Conservation (phyloP, 495 filamentous ascomycete species). For the Chaetomium fimeti region DNA sequence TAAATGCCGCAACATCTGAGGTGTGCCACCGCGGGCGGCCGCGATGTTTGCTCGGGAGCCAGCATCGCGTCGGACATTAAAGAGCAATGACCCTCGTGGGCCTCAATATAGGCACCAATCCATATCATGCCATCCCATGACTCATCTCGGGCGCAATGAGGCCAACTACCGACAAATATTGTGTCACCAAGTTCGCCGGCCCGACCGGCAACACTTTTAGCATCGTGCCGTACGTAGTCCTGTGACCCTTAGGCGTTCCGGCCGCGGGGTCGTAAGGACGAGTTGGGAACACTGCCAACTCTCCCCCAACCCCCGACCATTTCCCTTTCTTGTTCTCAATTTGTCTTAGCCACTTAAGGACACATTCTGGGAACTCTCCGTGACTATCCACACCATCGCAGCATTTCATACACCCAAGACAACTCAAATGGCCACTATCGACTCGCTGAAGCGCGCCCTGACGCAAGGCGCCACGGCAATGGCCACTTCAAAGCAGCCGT, state of each 20-base stretch:
- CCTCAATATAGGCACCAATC: too few relatives aligned
- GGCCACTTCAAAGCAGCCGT: slow-evolving; percentile 38
- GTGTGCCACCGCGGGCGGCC: too few relatives aligned
- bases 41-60: too few relatives aligned
- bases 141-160: background rate
- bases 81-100: background rate
- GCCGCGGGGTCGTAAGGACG: too few relatives aligned
- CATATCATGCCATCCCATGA: background rate
- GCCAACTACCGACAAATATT: background rate
- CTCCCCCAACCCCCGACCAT: background rate
- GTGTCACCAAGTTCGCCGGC: too few relatives aligned
- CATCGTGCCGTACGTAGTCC: background rate
- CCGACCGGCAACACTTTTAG: background rate
- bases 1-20: too few relatives aligned
- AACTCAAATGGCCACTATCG: slow-evolving; percentile 51
- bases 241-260: too few relatives aligned
- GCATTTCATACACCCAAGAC: background rate
- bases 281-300: too few relatives aligned
- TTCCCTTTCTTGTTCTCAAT: background rate
- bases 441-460: slow-evolving; percentile 51
- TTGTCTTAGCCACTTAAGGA: too few relatives aligned
- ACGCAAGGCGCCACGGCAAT: slow-evolving; percentile 39
- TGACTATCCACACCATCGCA: background rate
- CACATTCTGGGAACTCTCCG: background rate
- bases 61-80: background rate